phyloP scores from a whole-genome alignment of 2,329 filamentous ascomycete genomes.

The Fonsecaea nubica region DNA sequence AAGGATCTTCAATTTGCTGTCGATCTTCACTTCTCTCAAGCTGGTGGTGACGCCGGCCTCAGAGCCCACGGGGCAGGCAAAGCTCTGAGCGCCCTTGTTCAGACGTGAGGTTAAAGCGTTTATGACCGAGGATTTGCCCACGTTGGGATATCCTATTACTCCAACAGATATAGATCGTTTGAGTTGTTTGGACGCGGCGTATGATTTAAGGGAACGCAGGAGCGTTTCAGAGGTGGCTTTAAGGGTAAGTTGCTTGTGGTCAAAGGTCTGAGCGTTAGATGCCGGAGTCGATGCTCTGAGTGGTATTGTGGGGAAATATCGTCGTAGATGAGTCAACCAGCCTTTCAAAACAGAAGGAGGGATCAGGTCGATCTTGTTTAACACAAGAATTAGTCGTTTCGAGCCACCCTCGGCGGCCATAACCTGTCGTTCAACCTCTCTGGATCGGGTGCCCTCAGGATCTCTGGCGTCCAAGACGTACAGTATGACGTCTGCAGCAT shows the following conservation, averaged over 20 bases:
- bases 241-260: constrained; percentile 86
- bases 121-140: constrained; percentile 95
- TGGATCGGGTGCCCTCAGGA: constrained; percentile 86
- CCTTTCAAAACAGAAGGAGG: constrained; percentile 80
- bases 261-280: constrained; percentile 86
- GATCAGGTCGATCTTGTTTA: constrained; percentile 95
- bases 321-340: constrained; percentile 83
- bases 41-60: constrained; percentile 92
- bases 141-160: constrained; percentile 94
- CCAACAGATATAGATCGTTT: constrained; percentile 91
- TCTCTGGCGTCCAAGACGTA: constrained; percentile 91
- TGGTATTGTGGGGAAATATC: constrained; percentile 89
- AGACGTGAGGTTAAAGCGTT: constrained; percentile 85
- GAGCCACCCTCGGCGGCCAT: constrained; percentile 84
- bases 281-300: constrained; percentile 83
- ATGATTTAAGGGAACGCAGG: constrained; percentile 89
- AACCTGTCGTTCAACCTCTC: constrained; percentile 86
- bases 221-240: constrained; percentile 84
- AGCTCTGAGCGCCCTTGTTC: constrained; percentile 63
- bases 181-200: constrained; percentile 79
- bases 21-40: constrained; percentile 88
- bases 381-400: constrained; percentile 86
- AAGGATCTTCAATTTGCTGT: constrained; percentile 90
- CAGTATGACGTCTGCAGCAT: constrained; percentile 89
- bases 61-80: constrained; percentile 83